Evolutionary conservation across 371 early-diverging fungal species (phyloP), one percentile per base, ranked within the genome.

Genomic region (Lichtheimia corymbifera): DNA sequence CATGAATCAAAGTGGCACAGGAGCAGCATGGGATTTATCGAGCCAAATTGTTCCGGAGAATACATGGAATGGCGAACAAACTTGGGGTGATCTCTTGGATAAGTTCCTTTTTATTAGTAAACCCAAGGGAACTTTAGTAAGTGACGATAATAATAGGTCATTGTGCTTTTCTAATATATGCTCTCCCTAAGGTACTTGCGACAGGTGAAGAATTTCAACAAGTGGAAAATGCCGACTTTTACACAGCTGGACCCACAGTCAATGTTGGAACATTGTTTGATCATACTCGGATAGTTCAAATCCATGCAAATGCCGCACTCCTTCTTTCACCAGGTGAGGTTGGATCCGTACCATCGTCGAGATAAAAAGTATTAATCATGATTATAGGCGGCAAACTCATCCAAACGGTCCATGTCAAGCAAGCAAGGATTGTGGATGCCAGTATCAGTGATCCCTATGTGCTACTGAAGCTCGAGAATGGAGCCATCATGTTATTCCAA

Each of bases 201-300:
- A 87, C 93, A 4, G 94, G 94, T 49, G 91, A 93, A 28, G 97
- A 96, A 58, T 73, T 97, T 12, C 82, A 83, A 43, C 92, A 97
- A 71, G 66, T 95, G 45, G 87, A 89, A 22, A 80, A 76, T 28
- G 82, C 85, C 0, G 92, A 87, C 5, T 96, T 97, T 64, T 91
- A 83, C 63, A 81, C 84, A 0, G 69, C 77, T 13, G 93, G 92
- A 0, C 88, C 92, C 2, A 95, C 97, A 0, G 75, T 97, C 27
- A 77, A 71, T 2, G 89, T 87, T 18, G 88, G 86, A n/a, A 79
- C 87, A 0, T 58, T 94, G 0, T 71, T 86, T 53, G 78, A 85
- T 25, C 83, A 82, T 5, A 81, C 85, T 0, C 71, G 82, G n/a
- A 86, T 92, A 59, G 79, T 95, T 1, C 95, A 95, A 67, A 88